Conservation (phyloP, 331 rosid species). For the Ulmus americana region DNA sequence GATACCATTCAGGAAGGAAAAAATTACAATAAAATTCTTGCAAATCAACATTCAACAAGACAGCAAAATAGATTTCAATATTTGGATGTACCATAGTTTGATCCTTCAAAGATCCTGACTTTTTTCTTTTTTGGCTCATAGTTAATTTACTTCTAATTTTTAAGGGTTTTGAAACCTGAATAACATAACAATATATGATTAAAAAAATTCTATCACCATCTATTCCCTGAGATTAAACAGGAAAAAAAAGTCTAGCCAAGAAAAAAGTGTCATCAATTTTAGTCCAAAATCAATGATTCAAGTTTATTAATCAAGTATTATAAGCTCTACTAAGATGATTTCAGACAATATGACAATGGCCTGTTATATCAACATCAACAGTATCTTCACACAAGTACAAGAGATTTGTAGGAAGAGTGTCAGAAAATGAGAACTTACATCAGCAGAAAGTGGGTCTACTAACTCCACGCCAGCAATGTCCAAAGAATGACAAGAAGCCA, state of each 20-base stretch:
- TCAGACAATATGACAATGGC: background rate
- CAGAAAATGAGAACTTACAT: constrained; percentile 51
- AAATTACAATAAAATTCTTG: too few relatives aligned
- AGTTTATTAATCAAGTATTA: constrained; percentile 12
- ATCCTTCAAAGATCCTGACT: background rate
- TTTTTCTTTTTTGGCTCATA: background rate
- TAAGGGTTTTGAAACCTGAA: background rate
- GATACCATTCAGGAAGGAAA: background rate
- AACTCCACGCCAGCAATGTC: constrained; percentile 98
- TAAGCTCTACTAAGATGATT: background rate
- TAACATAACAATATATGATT: background rate
- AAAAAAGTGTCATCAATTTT: constrained; percentile 1
- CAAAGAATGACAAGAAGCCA: constrained; percentile 92
- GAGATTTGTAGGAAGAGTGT: background rate
- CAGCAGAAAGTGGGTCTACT: constrained; percentile 90
- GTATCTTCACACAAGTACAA: constrained; percentile 8
- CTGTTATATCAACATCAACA: constrained; percentile 10
- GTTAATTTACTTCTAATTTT: background rate
- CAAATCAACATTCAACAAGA: background rate
- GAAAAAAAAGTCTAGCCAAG: background rate
- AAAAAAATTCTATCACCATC: background rate
- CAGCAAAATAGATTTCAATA: background rate
- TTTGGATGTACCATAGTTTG: background rate
- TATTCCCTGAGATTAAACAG: background rate
- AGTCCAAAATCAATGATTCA: constrained; percentile 10